phyloP scores from a whole-genome alignment of 129 eudicot genomes.

The Chrysanthemum seticuspe region DNA sequence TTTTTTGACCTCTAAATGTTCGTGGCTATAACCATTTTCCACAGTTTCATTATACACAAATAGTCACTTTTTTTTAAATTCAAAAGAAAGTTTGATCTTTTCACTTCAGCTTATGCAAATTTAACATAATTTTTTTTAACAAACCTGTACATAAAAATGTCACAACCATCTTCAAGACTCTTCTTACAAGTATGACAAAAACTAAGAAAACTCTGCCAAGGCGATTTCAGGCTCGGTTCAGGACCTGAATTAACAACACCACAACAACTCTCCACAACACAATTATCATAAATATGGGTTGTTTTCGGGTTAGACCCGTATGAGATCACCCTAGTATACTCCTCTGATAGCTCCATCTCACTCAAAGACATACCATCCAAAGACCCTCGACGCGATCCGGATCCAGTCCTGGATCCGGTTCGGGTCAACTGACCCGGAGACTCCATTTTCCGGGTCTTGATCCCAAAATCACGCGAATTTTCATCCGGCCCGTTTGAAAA shows the following conservation, averaged over 20 bases:
- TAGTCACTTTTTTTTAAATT: no score
- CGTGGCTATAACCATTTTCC: no score
- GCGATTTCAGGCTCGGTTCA: constrained; percentile 22
- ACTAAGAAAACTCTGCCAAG: constrained; percentile 44
- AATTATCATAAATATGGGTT: constrained; percentile 79
- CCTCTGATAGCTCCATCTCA: constrained; percentile 95
- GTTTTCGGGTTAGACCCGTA: constrained; percentile 95
- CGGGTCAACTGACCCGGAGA: constrained; percentile 33
- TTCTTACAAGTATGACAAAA: constrained; percentile 67
- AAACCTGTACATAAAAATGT: constrained; percentile 78
- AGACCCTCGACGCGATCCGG: constrained; percentile 25
- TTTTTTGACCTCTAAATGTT: no score
- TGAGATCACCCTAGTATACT: constrained; percentile 82
- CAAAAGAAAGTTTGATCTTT: neutral
- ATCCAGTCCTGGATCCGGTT: constrained; percentile 29
- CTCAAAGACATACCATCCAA: constrained; percentile 42
- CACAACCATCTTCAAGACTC: constrained; percentile 58
- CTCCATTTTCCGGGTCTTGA: constrained; percentile 57
- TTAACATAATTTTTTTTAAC: neutral
- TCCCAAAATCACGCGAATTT: constrained; percentile 78
- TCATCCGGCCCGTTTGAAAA: constrained; percentile 48
- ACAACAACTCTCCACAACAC: constrained; percentile 74
- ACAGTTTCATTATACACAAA: no score
- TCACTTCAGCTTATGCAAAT: neutral
- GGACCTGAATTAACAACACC: constrained; percentile 32